These are phyloP conservation scores for Globisporangium nunn DNA, from an alignment of 352 stramenopile genomes.

Conservation along the genomic window DNA sequence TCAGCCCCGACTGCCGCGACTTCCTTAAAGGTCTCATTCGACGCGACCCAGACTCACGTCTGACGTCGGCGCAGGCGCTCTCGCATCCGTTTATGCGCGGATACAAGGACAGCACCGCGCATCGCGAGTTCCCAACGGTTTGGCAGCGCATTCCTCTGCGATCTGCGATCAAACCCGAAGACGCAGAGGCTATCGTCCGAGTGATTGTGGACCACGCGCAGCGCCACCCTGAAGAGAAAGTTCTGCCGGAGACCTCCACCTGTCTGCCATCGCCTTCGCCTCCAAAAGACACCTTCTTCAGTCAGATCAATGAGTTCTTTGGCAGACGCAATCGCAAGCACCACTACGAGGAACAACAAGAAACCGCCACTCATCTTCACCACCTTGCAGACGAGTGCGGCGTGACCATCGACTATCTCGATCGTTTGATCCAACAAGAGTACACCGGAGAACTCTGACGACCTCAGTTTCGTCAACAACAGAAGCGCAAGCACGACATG, in stretches of 20 bases:
- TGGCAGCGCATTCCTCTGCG: conserved; percentile 37
- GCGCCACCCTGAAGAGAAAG: conserved; percentile 10
- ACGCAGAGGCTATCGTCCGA: conserved; percentile 7
- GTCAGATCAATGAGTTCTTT: conserved; percentile 13
- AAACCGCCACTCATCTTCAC: background rate
- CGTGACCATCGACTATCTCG: conserved; percentile 11
- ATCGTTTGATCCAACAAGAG: conserved; percentile 10
- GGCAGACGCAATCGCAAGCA: background rate
- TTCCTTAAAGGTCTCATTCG: conserved; percentile 90
- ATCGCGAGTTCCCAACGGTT: conserved; percentile 22
- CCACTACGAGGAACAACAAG: background rate
- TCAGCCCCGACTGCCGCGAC: conserved; percentile 88
- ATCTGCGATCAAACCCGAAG: conserved; percentile 6
- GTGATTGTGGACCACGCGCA: conserved; percentile 15
- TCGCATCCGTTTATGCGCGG: conserved; percentile 82
- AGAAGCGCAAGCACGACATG: too few relatives aligned
- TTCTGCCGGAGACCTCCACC: background rate
- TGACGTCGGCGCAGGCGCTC: conserved; percentile 83
- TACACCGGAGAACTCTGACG: background rate
- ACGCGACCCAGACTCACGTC: conserved; percentile 72
- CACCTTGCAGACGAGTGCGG: conserved; percentile 13
- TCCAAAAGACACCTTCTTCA: conserved; percentile 10
- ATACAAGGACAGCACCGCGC: conserved; percentile 29
- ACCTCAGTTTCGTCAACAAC: background rate
- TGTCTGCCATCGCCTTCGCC: background rate